Conservation (phyloP, 208 protist genomes). For the Wallacemonas collosoma region DNA sequence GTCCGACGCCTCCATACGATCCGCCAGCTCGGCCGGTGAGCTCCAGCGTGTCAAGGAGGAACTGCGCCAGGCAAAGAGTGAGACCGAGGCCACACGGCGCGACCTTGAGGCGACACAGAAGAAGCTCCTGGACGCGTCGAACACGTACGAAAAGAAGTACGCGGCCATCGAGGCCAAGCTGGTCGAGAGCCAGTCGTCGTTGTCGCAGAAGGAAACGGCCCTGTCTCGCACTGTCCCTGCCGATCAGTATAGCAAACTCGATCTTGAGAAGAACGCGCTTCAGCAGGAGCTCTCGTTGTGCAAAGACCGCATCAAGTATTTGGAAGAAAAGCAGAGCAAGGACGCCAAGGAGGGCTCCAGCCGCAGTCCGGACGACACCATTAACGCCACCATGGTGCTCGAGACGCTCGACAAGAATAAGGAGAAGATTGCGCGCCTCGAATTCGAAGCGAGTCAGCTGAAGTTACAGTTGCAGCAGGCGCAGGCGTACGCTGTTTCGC, state of each 20-base stretch:
- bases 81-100: conserved; percentile 1
- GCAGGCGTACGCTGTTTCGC: conserved; percentile 32
- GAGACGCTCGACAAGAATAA: conserved; percentile 55
- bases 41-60: conserved; percentile 4
- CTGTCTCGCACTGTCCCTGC: conserved; percentile 30
- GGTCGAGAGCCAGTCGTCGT: conserved; percentile 33
- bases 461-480: conserved; percentile 49
- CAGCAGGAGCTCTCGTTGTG: conserved; percentile 43
- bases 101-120: conserved; percentile 28
- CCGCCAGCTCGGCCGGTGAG: neutral
- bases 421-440: conserved; percentile 55
- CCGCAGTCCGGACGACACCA: conserved; percentile 4
- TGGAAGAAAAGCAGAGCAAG: conserved; percentile 29
- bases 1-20: neutral
- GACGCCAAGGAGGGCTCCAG: conserved; percentile 9
- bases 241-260: conserved; percentile 40
- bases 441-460: conserved; percentile 69
- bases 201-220: conserved; percentile 33
- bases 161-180: conserved; percentile 42
- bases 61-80: conserved; percentile 14
- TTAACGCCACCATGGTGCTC: conserved; percentile 57
- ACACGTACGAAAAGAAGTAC: conserved; percentile 40
- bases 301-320: conserved; percentile 34
- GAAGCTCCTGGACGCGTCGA: conserved; percentile 29
- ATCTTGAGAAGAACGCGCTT: conserved; percentile 42